Evolutionary conservation across 2,329 filamentous ascomycete species (phyloP), one percentile per base, ranked within the genome.

Genomic region (Proliferodiscus dingleyae): DNA sequence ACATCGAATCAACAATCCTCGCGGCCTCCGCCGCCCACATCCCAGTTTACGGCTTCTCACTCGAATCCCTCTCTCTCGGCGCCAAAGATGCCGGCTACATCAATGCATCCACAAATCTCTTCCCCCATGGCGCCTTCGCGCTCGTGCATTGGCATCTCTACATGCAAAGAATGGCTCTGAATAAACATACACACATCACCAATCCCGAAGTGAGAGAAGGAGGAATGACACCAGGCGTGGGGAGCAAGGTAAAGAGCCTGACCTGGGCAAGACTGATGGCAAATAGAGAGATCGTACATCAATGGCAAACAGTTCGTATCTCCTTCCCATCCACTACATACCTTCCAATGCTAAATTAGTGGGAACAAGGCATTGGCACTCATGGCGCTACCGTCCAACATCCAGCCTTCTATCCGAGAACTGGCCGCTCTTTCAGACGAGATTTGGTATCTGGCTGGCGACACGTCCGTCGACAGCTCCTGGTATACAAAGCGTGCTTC

Each of bases 381-480:
- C 51, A 95, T 96, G 87, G 89, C 89, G 4, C 83, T 94, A 47
- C 87, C 89, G 0, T 79, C 76, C 49, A 85, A 91, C 64, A 76
- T 94, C 26, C 80, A 88, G 0, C 69, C 80, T 7, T 90, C 89
- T 0, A 64, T 96, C 3, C 75, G 75, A 36, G 93, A 97, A 68
- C 78, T 98, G 3, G 82, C 85, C 33, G 73, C 78, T 40, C 79
- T 98, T 4, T 78, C 85, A n/a, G 91, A 96, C 64, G 93, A 98
- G 66, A 94, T 98, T 41, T 87, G 86, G 75, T 89, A 86, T 61
- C 78, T 95, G 3, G 80, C 91, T 0, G 88, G 89, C 41, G 93
- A 97, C 66, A 73, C 70, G 18, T 78, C 83, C 18, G 87, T 96
- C 49, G 90, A 97, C 66, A 78, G 80, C 3, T 83, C 81, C 4